phyloP scores from a whole-genome alignment of 2,329 filamentous ascomycete species.

The Colletotrichum tropicicola region DNA sequence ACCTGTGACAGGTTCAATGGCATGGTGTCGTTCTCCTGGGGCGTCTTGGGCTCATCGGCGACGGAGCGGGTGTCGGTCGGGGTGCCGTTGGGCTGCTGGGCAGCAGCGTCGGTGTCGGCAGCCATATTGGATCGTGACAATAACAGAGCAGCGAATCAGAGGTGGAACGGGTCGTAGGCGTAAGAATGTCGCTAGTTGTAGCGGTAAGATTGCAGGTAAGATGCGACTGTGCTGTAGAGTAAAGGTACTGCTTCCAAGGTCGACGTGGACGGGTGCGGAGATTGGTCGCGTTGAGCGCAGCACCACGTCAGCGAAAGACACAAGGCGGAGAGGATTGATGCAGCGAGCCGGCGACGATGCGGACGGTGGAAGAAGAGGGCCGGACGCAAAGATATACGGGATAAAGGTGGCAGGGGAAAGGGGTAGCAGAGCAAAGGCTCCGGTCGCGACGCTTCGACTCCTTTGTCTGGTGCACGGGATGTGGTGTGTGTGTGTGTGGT shows the following conservation, averaged over 20 bases:
- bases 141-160: background rate
- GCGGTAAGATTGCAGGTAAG: background rate
- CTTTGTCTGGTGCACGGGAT: conserved; percentile 26
- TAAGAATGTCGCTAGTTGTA: background rate
- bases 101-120: conserved; percentile 44
- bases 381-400: background rate
- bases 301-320: conserved; percentile 27
- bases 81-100: conserved; percentile 42
- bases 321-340: conserved; percentile 5
- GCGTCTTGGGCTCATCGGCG: conserved; percentile 44
- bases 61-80: conserved; percentile 32
- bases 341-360: background rate
- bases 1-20: conserved; percentile 54
- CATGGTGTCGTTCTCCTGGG: conserved; percentile 38
- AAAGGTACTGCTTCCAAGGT: background rate
- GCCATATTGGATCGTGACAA: conserved; percentile 40
- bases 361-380: background rate
- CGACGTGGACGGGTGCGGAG: background rate
- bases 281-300: conserved; percentile 14
- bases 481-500: background rate
- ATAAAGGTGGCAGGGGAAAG: background rate
- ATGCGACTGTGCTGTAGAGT: background rate
- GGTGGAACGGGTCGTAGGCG: background rate
- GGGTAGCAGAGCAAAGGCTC: conserved; percentile 15
- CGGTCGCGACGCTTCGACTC: conserved; percentile 4